Base-by-base conservation (phyloP, 2,329 filamentous ascomycete species). In the Ascochyta lentis region DNA sequence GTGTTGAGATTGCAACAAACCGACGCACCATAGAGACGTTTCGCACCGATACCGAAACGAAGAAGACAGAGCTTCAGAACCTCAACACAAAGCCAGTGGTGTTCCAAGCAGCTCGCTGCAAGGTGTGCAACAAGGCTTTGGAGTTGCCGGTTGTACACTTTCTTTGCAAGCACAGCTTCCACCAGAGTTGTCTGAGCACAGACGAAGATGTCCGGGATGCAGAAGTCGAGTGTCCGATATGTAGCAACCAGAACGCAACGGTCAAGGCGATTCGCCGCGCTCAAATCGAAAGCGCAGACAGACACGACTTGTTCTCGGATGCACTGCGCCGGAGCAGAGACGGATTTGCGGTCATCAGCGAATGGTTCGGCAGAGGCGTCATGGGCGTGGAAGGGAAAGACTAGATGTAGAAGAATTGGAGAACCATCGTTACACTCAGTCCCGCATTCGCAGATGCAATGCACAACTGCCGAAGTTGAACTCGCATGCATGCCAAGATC, bases 111-210 rank as follows among this genome's bases (percentile, higher is more conserved):
- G 93, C 92, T 31, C 86, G 95, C 47, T 99, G 95, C 74, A 88
- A 89, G 26, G 88, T 90, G 47, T 99, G 95, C 73, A 87, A 86
- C 15, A 84, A 87, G 34, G 83, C 86, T 24, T 82, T 98, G 16
- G 93, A 97, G 63, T 81, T 98, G 12, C 95, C 95, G 0, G 91
- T 89, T 0, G 93, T 99, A 43, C 95, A 99, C 73, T 99, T 99
- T 74, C 78, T 99, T 60, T 99, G 95, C 80, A 96, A 96, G 75
- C 95, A 99, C 75, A 93, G 89, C 58, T 99, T 97, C 81, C 95
- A 99, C 73, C 91, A 96, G 78, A 84, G 91, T 41, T 99, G 94
- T 75, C 79, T 99, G 38, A 90, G 91, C 70, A 80, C 82, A 5
- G 77, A 78, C 27, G 81, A 84, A 22, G 88, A 88, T 46, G 77